Percentiles rank a stretch among this genome's conserved stretches.
Evolutionary conservation across 2,329 filamentous ascomycete genomes (phyloP).

Genomic region (Botrytis fragariae): DNA sequence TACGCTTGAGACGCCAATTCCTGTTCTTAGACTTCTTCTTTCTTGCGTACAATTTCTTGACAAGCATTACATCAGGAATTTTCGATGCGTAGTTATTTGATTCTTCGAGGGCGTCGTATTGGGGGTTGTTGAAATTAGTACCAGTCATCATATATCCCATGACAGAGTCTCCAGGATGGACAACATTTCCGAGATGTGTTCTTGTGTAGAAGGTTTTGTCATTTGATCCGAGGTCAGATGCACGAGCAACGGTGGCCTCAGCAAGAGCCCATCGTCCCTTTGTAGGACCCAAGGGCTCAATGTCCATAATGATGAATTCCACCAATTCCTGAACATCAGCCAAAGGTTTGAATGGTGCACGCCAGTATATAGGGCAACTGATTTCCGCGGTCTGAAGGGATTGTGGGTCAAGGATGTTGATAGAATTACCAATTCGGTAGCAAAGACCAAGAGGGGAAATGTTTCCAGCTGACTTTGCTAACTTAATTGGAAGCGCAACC

Average conservation of each 20-base stretch:
- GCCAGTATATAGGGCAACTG: constrained; percentile 81
- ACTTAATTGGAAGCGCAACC: constrained; percentile 84
- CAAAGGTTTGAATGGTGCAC: constrained; percentile 78
- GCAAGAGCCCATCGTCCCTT: constrained; percentile 82
- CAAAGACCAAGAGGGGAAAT: constrained; percentile 85
- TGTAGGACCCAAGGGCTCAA: constrained; percentile 71
- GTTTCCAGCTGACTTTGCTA: constrained; percentile 85
- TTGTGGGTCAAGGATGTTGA: constrained; percentile 86
- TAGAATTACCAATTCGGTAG: constrained; percentile 80
- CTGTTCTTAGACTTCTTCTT: constrained; percentile 79
- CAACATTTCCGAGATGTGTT: constrained; percentile 81
- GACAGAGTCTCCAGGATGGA: constrained; percentile 86
- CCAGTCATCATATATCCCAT: constrained; percentile 92
- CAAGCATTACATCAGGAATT: constrained; percentile 88
- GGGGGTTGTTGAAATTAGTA: constrained; percentile 86
- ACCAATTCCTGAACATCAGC: constrained; percentile 81
- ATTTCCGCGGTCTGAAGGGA: constrained; percentile 91
- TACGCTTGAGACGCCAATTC: constrained; percentile 93
- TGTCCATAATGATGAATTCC: constrained; percentile 94
- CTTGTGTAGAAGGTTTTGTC: constrained; percentile 85
- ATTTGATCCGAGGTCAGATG: constrained; percentile 81
- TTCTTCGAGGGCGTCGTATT: constrained; percentile 79
- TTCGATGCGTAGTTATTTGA: constrained; percentile 72
- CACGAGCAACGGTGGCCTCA: constrained; percentile 83
- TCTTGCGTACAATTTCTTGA: constrained; percentile 94